Evolutionary conservation across 257 asterid genomes (phyloP), one percentile per base, ranked within the genome.

Genomic region (Nyctanthes arbortristis): DNA sequence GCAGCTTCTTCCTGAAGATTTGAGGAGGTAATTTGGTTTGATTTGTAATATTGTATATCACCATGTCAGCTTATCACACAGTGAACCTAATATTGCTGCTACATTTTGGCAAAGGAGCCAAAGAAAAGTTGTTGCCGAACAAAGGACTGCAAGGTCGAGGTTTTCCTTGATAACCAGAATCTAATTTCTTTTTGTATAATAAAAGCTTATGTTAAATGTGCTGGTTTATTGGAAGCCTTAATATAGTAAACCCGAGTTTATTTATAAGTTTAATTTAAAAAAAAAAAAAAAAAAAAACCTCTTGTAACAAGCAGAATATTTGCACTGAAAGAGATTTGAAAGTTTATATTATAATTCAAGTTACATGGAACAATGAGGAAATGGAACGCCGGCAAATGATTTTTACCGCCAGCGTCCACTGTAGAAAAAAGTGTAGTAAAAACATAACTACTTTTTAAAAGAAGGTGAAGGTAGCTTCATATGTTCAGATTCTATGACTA

Each of bases 101-200:
- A 80, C 92, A 61, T 87, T 92, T 84, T 93, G 99, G 97, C 86
- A 92, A 69, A 87, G 95, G 87, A 89, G 99, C 87, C 82, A 92
- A 79, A 91, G 95, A 77, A 89, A 90, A 79, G 94, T 72, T 63
- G 82, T 89, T 82, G 87, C 92, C 49, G 97, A 91, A 81, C 91
- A 84, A 76, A 81, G 96, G 85, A 93, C 99, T 75, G 95, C 96
- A 35, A 87, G 97, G 77, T 91, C 99, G 78, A 93, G 99, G 99
- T 93, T 71, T 45, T 68, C 65, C 49, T 74, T 69, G 47, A 67
- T 70, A 62, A 67, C 78, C 73, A 61, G 31, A 39, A 55, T n/a
- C n/a, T n/a, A n/a, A n/a, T n/a, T n/a, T 68, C 65, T 22, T 77
- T 39, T 39, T 39, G 67, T 76, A 77, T 73, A 9, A 43, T 37